Percentiles rank a stretch among this genome's conserved stretches.
Evolutionary conservation across 345 rosid species (phyloP).

Genomic region (Pugionium cornutum): DNA sequence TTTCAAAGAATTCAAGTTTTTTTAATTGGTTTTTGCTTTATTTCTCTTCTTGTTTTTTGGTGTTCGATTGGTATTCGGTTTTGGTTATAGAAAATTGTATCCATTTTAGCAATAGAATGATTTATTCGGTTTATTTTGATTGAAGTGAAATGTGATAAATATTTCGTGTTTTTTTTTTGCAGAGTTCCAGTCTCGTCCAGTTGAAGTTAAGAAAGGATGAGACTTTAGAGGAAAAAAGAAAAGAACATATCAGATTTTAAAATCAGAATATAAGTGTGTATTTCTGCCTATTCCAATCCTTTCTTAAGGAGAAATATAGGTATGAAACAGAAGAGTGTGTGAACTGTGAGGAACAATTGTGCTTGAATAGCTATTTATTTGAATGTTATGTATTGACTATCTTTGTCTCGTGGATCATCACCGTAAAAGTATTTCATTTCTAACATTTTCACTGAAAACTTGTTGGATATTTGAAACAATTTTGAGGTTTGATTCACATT

Average conservation of each 20-base stretch:
- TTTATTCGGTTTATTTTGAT: not conserved
- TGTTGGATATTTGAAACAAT: too few species aligned
- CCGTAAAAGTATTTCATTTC: too few species aligned
- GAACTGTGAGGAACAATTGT: slow-evolving; percentile 18
- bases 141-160: slow-evolving; percentile 3
- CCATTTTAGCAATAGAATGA: too few species aligned
- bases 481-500: too few species aligned
- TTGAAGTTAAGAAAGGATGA: slow-evolving; percentile 27
- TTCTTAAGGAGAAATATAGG: not conserved
- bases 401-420: not conserved
- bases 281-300: slow-evolving; percentile 4
- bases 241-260: slow-evolving; percentile 3
- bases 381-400: slow-evolving; percentile 10
- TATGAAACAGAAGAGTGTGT: slow-evolving; percentile 17
- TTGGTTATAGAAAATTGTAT: not conserved
- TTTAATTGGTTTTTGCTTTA: too few species aligned
- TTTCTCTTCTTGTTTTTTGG: not conserved
- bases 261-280: slow-evolving; percentile 21
- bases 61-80: not conserved
- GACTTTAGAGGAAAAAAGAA: slow-evolving; percentile 31
- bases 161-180: not conserved
- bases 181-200: slow-evolving; percentile 30
- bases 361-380: slow-evolving; percentile 4
- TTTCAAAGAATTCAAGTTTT: too few species aligned
- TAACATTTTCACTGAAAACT: too few species aligned